Evolutionary conservation across 106 monocot species (phyloP), one percentile per base, ranked within the genome.

Genomic region (Triglochin maritima): DNA sequence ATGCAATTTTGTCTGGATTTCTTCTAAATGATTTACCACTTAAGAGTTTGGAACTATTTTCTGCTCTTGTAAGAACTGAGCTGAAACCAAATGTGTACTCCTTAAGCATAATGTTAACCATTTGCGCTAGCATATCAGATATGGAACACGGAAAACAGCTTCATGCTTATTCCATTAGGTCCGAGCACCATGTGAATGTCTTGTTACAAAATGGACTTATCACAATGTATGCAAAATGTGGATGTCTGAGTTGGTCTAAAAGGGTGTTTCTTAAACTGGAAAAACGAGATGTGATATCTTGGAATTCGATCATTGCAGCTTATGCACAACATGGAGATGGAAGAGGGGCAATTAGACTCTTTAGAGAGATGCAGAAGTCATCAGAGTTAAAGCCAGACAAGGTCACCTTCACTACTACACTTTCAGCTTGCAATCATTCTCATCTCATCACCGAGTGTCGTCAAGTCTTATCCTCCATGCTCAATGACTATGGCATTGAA

Each of bases 171-270:
- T 15, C 70, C 44, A 15, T 82, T 45, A 66, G 59, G 52, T 57
- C 58, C 44, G 45, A 66, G 10, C 47, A 17, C 55, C 46, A 56
- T 42, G 50, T 9, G 9, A 65, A 70, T 48, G 62, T 54, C 44
- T 65, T 53, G 0, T 53, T 76, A 11, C 47, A 57, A 17, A 79
- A 83, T 60, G 69, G 65, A 4, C 76, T 83, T 14, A 72, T 79
- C 3, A 64, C 72, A 57, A 72, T 79, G 83, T 83, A 83, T 14
- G 71, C 73, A 8, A 83, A 83, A 71, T 75, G 69, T 66, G 83
- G 83, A n/a, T 72, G 63, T 0, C 49, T 76, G 44, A 59, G 47
- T 65, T 79, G 10, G 44, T 79, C 72, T 69, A 59, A 13, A 11
- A 69, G 62, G 71, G 76, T 83, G 50, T 83, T 83, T 46, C 5